These are phyloP conservation scores for Aristolochia contorta DNA, from an alignment of 164 flowering plant genomes.

Conservation along the genomic window DNA sequence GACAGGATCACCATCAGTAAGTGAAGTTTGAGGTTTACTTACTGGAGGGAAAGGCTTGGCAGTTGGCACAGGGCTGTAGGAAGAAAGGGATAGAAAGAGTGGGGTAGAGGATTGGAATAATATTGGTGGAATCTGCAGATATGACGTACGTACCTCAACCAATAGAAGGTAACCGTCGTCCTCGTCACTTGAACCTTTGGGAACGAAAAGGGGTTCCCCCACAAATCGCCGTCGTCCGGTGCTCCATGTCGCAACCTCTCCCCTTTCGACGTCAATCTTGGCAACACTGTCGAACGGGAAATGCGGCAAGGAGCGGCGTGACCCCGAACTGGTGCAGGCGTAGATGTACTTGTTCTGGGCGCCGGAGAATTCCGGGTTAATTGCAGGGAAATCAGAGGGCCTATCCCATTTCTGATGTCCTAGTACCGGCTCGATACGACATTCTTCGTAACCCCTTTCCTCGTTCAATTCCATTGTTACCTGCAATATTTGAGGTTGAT, in stretches of 20 bases:
- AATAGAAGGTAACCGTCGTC: slow-evolving; percentile 83
- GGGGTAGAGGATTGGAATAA: too few species aligned
- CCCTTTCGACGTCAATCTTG: slow-evolving; percentile 31
- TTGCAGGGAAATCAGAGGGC: slow-evolving; percentile 74
- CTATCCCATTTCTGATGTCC: slow-evolving; percentile 40
- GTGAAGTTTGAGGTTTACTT: background rate
- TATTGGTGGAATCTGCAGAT: too few species aligned
- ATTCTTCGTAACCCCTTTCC: slow-evolving; percentile 27
- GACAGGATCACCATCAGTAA: background rate
- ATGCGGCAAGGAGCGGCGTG: slow-evolving; percentile 51
- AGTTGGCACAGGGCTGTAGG: too few species aligned
- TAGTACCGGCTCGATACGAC: slow-evolving; percentile 40
- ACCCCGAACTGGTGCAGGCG: slow-evolving; percentile 58
- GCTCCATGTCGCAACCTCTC: slow-evolving; percentile 41
- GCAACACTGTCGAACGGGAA: slow-evolving; percentile 80
- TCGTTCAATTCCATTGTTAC: slow-evolving; percentile 42
- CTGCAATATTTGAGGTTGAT: slow-evolving; percentile 26
- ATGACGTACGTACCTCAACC: slow-evolving; percentile 79
- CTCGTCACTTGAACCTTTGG: slow-evolving; percentile 45
- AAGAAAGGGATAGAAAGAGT: too few species aligned
- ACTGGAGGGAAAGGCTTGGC: too few species aligned
- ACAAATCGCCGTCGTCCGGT: slow-evolving; percentile 52
- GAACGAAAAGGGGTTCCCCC: slow-evolving; percentile 81
- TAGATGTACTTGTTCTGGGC: slow-evolving; percentile 38
- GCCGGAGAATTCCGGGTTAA: slow-evolving; percentile 54